Conservation (phyloP, 495 filamentous ascomycete species). For the Evernia prunastri region DNA sequence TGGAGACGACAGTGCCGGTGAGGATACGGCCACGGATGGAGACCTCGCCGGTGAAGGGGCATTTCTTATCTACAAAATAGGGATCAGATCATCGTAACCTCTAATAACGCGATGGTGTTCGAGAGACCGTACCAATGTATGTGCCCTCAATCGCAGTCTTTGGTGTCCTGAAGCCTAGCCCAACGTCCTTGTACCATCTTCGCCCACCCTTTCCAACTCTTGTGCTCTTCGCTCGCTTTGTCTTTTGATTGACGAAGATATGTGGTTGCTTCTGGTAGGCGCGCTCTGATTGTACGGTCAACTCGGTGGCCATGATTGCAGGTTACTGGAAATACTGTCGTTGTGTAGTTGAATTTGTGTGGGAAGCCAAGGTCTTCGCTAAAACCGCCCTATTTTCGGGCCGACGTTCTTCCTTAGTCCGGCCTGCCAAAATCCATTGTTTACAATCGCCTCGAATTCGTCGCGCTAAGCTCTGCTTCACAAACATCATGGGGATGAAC, state of each 20-base stretch:
- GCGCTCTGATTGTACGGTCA: constrained; percentile 96
- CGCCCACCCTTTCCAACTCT: constrained; percentile 77
- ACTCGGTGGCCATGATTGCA: constrained; percentile 94
- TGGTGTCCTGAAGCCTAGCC: constrained; percentile 96
- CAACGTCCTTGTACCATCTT: constrained; percentile 99
- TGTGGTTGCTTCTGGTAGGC: constrained; percentile 99
- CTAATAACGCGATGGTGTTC: too few species aligned
- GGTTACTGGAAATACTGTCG: constrained; percentile 41
- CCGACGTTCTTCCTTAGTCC: constrained; percentile 28
- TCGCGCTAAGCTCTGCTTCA: constrained; percentile 19
- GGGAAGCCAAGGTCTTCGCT: constrained; percentile 24
- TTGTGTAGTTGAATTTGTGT: constrained; percentile 35
- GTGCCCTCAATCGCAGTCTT: constrained; percentile 94
- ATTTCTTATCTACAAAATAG: constrained; percentile 86
- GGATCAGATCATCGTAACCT: not conserved
- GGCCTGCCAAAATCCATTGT: constrained; percentile 25
- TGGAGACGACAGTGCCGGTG: constrained; percentile 95
- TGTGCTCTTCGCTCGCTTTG: constrained; percentile 74
- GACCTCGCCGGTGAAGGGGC: constrained; percentile 96
- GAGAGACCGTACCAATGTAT: constrained; percentile 84
- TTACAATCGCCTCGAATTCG: constrained; percentile 17
- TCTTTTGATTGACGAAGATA: constrained; percentile 95
- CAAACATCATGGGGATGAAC: constrained; percentile 1
- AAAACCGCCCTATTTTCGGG: not conserved
- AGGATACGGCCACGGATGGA: constrained; percentile 99